These are phyloP conservation scores for Neopestalotiopsis rosae DNA, from an alignment of 2,329 filamentous ascomycete species.

Conservation along the genomic window DNA sequence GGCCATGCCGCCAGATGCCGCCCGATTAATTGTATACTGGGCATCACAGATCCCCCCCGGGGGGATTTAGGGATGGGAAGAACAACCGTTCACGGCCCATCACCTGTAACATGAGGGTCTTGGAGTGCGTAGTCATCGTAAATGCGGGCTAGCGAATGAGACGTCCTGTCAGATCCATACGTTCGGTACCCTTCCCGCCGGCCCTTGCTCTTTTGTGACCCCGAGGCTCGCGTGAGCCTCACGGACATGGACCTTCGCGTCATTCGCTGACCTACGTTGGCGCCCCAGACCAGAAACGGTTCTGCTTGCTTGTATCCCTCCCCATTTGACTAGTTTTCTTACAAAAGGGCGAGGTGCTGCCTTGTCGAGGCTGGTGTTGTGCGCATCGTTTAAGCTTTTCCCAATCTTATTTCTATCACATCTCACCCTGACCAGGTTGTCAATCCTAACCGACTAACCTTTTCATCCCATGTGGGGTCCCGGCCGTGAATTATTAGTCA, in stretches of 20 bases:
- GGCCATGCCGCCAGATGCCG: neutral
- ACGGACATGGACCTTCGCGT: neutral
- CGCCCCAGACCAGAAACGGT: neutral
- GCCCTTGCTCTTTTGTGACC: neutral
- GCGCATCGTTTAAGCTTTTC: conserved; percentile 2
- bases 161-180: conserved; percentile 6
- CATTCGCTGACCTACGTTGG: conserved; percentile 8
- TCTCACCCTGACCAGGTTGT: conserved; percentile 4
- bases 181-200: conserved; percentile 10
- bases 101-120: neutral
- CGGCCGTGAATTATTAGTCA: conserved; percentile 5
- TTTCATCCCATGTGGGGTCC: conserved; percentile 9
- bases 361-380: neutral
- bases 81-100: neutral
- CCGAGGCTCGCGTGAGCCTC: conserved; percentile 7
- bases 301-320: neutral
- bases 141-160: conserved; percentile 5
- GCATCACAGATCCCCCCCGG: neutral
- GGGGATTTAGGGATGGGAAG: neutral
- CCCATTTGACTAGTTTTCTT: neutral
- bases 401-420: conserved; percentile 14
- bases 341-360: conserved; percentile 12
- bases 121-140: neutral
- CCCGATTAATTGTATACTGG: neutral
- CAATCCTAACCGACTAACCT: neutral